Evolutionary conservation across 805 yeast genomes (phyloP).

Genomic region (Metschnikowia cerradonensis): DNA sequence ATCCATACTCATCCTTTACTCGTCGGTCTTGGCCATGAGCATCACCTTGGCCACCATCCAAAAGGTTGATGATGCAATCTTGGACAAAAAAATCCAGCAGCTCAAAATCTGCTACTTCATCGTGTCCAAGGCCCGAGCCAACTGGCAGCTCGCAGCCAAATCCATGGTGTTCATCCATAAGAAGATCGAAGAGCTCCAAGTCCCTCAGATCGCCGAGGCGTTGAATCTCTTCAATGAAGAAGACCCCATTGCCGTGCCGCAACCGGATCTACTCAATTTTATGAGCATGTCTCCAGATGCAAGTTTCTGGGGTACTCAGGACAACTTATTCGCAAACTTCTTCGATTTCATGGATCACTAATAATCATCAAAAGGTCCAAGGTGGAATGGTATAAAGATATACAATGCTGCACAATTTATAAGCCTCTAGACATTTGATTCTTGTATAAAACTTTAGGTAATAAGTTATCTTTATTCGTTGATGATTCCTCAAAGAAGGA

Average conservation of each 20-base stretch:
- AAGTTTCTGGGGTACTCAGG: slow-evolving; percentile 11
- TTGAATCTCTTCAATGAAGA: slow-evolving; percentile 8
- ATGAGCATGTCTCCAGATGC: slow-evolving; percentile 8
- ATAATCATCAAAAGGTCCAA: not conserved
- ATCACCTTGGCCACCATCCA: slow-evolving; percentile 10
- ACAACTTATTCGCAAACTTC: slow-evolving; percentile 14
- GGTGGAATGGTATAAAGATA: no score
- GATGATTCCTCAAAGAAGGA: no score
- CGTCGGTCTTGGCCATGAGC: slow-evolving; percentile 16
- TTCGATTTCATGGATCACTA: slow-evolving; percentile 12
- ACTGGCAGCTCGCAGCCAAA: slow-evolving; percentile 18
- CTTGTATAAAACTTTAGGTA: no score
- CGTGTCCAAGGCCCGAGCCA: slow-evolving; percentile 12
- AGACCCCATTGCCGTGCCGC: slow-evolving; percentile 4
- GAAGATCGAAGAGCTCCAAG: slow-evolving; percentile 8
- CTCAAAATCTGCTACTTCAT: slow-evolving; percentile 10
- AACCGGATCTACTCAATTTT: slow-evolving; percentile 7
- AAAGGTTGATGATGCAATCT: not conserved
- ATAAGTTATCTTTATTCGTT: no score
- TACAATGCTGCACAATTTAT: no score
- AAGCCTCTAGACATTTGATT: no score
- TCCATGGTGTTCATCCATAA: slow-evolving; percentile 12
- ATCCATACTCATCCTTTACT: slow-evolving; percentile 14
- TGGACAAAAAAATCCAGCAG: slow-evolving; percentile 5
- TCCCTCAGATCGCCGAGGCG: slow-evolving; percentile 6